Evolutionary conservation across 2,329 filamentous ascomycete genomes (phyloP), one percentile per base, ranked within the genome.

Genomic region (Domatiomyces globalis): DNA sequence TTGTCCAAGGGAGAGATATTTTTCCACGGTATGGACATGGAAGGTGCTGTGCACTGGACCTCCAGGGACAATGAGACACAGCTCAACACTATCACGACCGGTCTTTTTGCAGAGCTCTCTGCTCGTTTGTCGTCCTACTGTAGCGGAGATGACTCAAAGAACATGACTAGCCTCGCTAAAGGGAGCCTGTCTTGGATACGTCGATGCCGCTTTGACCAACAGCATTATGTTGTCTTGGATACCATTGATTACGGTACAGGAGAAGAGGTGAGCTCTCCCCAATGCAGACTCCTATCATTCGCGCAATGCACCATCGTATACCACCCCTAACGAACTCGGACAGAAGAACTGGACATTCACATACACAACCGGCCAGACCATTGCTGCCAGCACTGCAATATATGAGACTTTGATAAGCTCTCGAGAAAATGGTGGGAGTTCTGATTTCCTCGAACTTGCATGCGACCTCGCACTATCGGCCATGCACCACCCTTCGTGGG

Each of bases 351-450:
- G 54, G 54, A 54, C 50, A 9, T 56, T 54, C 50, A 58, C 54
- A 7, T 58, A 58, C 39, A 58, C 52, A n/a, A 58, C 54, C 4
- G 56, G 56, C 39, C 54, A 56, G 44, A 53, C 56, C 17, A 56
- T 58, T 36, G 54, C 50, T 9, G 56, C 54, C 9, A 49, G 50
- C 4, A 25, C 54, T 12, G 56, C 56, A 5, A 47, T 56, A 17
- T 54, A 55, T 42, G 36, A 52, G 22, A 51, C 49, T 25, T 44
- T 54, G 49, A 49, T 45, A n/a, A 18, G n/a, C 25, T 49, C 47
- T 17, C 19, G 15, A n/a, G 47, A 43, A 43, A 10, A 19, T 17
- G n/a, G 7, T 6, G 39, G 15, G 5, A 12, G 4, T n/a, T 9
- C 29, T 49, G 36, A 46, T 5, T 56, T 53, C 39, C 52, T 58